Evolutionary conservation across 495 filamentous ascomycete genomes (phyloP).

Genomic region (Xylaria grammica): DNA sequence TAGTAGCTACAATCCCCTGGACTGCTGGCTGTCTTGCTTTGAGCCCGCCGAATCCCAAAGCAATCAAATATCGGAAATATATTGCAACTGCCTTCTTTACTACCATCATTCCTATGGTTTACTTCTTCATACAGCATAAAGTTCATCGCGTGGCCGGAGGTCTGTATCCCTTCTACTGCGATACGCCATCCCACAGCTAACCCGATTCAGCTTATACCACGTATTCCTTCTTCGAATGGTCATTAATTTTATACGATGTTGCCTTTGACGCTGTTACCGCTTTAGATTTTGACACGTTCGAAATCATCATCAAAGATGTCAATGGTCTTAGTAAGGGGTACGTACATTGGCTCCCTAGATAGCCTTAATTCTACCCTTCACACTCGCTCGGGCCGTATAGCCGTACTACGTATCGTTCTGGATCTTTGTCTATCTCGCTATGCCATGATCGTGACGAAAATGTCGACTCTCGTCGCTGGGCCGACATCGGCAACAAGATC

Average conservation of each 20-base stretch:
- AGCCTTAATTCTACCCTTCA: constrained; percentile 32
- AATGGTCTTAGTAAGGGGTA: constrained; percentile 98
- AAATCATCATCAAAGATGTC: constrained; percentile 85
- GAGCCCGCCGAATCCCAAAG: constrained; percentile 82
- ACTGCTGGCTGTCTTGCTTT: constrained; percentile 87
- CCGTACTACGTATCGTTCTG: constrained; percentile 6
- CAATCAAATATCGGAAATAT: constrained; percentile 88
- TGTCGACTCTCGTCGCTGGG: not conserved
- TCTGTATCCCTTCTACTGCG: constrained; percentile 50
- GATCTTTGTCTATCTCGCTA: not conserved
- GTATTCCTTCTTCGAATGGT: constrained; percentile 98
- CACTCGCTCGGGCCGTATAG: constrained; percentile 34
- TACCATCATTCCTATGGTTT: constrained; percentile 86
- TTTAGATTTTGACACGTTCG: constrained; percentile 90
- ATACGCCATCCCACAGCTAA: constrained; percentile 16
- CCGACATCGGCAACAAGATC: not conserved
- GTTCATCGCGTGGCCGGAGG: constrained; percentile 93
- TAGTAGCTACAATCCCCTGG: constrained; percentile 95
- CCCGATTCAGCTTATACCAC: constrained; percentile 78
- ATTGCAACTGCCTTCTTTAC: constrained; percentile 87
- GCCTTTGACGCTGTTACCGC: constrained; percentile 96
- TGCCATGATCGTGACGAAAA: not conserved
- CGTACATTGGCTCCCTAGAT: constrained; percentile 96
- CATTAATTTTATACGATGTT: constrained; percentile 92
- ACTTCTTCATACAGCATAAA: constrained; percentile 99